Percentiles rank a stretch among this genome's conserved stretches.
These are phyloP conservation scores for Russula dissimulans DNA, from an alignment of 768 basidiomycete species.

Conservation along the genomic window DNA sequence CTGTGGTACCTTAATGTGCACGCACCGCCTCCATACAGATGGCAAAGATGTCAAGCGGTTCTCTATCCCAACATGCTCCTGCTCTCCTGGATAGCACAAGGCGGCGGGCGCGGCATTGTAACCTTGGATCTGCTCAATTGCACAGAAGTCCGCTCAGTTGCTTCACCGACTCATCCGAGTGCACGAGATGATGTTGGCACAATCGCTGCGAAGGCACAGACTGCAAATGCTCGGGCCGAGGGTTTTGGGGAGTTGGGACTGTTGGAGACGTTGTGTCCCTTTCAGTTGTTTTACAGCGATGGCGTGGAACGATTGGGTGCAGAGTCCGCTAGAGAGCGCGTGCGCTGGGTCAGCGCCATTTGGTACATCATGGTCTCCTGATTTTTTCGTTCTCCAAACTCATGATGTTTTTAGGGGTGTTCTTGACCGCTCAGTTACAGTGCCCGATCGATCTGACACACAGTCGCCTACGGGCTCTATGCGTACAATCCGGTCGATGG, in stretches of 20 bases:
- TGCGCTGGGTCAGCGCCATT: conserved; percentile 86
- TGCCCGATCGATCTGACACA: conserved; percentile 40
- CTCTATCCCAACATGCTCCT: conserved; percentile 78
- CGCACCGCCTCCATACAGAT: conserved; percentile 62
- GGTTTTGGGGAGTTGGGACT: conserved; percentile 37
- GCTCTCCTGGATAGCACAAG: conserved; percentile 79
- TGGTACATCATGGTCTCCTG: conserved; percentile 43
- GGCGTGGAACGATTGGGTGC: conserved; percentile 83
- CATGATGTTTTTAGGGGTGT: conserved; percentile 52
- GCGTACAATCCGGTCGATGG: conserved; percentile 54
- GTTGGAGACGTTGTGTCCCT: conserved; percentile 74
- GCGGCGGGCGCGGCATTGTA: conserved; percentile 76
- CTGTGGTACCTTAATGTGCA: conserved; percentile 94
- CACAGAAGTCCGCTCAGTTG: conserved; percentile 73
- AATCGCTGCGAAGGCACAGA: conserved; percentile 63
- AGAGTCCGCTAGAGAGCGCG: conserved; percentile 79
- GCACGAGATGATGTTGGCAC: conserved; percentile 84
- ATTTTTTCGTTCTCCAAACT: neutral
- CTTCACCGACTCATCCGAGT: conserved; percentile 70
- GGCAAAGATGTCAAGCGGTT: conserved; percentile 76
- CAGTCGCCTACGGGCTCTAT: conserved; percentile 51
- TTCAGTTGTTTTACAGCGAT: conserved; percentile 84
- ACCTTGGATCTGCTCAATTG: conserved; percentile 83
- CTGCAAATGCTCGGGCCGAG: conserved; percentile 30
- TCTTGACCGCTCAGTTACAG: conserved; percentile 51